Percentiles rank a stretch among this genome's conserved stretches.
phyloP scores from a whole-genome alignment of 495 filamentous ascomycete genomes.

The Aspergillus leporis region DNA sequence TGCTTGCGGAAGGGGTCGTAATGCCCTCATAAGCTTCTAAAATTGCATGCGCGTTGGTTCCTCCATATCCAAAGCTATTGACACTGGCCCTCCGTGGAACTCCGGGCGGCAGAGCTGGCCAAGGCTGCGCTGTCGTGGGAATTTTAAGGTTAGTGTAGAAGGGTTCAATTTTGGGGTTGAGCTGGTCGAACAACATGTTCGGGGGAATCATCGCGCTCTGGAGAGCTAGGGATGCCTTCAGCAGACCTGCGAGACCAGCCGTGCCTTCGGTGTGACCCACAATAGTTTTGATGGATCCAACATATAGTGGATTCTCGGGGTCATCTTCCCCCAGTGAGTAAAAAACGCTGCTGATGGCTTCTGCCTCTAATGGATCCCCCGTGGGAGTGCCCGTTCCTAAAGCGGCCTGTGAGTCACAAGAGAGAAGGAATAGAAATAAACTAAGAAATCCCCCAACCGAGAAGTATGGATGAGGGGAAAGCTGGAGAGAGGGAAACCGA shows the following conservation, averaged over 20 bases:
- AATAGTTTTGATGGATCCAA: conserved; percentile 51
- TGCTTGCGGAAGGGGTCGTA: no score
- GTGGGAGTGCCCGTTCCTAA: conserved; percentile 47
- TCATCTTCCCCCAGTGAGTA: conserved; percentile 32
- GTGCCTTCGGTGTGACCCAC: conserved; percentile 54
- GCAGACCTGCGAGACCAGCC: conserved; percentile 56
- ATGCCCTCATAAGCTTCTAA: conserved; percentile 27
- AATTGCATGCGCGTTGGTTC: conserved; percentile 64
- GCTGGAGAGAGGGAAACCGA: no score
- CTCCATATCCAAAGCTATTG: conserved; percentile 61
- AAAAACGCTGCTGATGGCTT: conserved; percentile 48
- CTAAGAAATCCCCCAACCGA: no score
- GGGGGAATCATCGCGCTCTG: conserved; percentile 49
- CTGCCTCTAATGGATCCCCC: conserved; percentile 62
- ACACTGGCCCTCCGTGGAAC: conserved; percentile 34
- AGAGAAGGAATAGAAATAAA: no score
- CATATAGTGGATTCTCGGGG: conserved; percentile 36
- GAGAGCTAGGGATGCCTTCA: conserved; percentile 53
- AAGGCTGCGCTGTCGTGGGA: conserved; percentile 31
- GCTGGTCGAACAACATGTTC: conserved; percentile 49
- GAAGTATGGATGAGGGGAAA: no score
- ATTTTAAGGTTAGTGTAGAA: conserved; percentile 43
- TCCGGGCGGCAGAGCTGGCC: conserved; percentile 15
- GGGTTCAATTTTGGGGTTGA: conserved; percentile 46
- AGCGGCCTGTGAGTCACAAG: no score